phyloP scores from a whole-genome alignment of 345 rosid species.

The Eucalyptus pauciflora region DNA sequence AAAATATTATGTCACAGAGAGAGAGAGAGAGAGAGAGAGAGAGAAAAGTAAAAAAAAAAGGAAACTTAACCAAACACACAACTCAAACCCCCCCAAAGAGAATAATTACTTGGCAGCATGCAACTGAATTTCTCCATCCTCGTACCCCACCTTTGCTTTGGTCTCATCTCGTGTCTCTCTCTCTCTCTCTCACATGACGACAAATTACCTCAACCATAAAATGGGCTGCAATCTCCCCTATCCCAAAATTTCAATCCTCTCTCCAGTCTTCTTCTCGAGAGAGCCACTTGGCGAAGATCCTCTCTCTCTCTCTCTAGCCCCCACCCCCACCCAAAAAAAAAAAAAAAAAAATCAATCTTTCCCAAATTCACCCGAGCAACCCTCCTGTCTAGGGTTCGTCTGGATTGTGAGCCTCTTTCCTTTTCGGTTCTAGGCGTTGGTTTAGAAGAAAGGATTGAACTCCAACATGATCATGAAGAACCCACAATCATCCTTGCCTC shows the following conservation, averaged over 20 bases:
- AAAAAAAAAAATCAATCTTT: background rate
- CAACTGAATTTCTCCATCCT: background rate
- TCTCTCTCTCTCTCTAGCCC: background rate
- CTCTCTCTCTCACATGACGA: constrained; percentile 17
- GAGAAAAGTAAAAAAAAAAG: background rate
- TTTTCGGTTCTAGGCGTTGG: background rate
- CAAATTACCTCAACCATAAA: constrained; percentile 64
- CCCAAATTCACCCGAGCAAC: background rate
- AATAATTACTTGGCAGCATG: background rate
- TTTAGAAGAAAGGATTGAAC: background rate
- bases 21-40: background rate
- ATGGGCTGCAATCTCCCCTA: constrained; percentile 25
- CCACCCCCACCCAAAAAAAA: no score
- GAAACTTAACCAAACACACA: background rate
- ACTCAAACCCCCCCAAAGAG: background rate
- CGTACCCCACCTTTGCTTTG: background rate
- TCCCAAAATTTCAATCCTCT: constrained; percentile 60
- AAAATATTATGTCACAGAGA: no score
- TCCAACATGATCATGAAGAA: constrained; percentile 34
- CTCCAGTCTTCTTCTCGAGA: background rate
- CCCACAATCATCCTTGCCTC: constrained; percentile 74
- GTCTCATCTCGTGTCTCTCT: constrained; percentile 11
- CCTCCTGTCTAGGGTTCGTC: background rate
- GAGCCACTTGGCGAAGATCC: background rate
- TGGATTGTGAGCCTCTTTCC: background rate